Evolutionary conservation across 176 grass and related monocot genomes (phyloP).

Genomic region (Juncus effusus): DNA sequence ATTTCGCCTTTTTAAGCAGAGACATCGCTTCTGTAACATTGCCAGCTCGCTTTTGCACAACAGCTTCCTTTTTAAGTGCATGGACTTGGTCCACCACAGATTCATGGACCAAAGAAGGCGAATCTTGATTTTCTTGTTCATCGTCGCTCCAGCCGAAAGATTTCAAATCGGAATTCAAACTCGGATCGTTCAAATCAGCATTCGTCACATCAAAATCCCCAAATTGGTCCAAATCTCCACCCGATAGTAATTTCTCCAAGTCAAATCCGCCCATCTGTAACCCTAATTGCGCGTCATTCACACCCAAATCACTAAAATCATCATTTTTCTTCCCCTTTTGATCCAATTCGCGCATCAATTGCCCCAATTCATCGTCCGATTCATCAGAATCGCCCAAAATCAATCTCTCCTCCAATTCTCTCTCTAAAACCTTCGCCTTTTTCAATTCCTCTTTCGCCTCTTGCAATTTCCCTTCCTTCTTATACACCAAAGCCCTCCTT

Average conservation of each 20-base stretch:
- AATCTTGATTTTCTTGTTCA: constrained; percentile 41
- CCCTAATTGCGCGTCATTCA: constrained; percentile 3
- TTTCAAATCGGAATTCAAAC: constrained; percentile 67
- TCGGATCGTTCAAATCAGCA: constrained; percentile 80
- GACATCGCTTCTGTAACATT: constrained; percentile 69
- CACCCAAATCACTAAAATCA: constrained; percentile 35
- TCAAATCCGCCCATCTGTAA: constrained; percentile 19
- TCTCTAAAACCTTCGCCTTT: constrained; percentile 95
- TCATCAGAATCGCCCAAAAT: constrained; percentile 83
- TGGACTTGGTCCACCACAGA: constrained; percentile 49
- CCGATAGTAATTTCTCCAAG: constrained; percentile 18
- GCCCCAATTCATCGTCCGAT: constrained; percentile 81
- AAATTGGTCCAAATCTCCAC: constrained; percentile 22
- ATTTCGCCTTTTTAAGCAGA: constrained; percentile 83
- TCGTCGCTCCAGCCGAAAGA: constrained; percentile 87
- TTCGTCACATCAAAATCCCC: constrained; percentile 77
- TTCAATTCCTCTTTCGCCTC: constrained; percentile 99
- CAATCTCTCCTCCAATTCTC: constrained; percentile 78
- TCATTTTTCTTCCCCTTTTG: constrained; percentile 57
- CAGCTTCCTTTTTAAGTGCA: constrained; percentile 81
- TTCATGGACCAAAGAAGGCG: constrained; percentile 34
- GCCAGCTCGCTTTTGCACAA: constrained; percentile 63
- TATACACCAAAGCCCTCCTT: constrained; percentile 73
- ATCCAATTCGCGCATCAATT: constrained; percentile 66
- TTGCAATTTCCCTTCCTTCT: constrained; percentile 72